Percentiles rank a stretch among this genome's conserved stretches.
Conservation (phyloP, 1,139 yeast genomes). For the Pichia kudriavzevii region DNA sequence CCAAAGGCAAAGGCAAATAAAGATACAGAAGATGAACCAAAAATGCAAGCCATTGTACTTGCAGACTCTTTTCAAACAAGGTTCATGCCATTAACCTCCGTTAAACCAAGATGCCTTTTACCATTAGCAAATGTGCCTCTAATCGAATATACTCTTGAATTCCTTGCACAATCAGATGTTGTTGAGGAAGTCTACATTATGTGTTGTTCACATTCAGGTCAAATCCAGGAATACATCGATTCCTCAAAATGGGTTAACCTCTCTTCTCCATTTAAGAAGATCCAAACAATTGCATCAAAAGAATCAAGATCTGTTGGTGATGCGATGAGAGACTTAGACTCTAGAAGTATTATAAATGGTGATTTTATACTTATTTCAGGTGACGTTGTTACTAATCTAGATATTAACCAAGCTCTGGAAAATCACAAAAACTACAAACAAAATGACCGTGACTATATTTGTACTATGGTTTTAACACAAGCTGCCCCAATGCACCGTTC, state of each 20-base stretch:
- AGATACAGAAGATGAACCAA: conserved; percentile 49
- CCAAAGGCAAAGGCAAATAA: conserved; percentile 19
- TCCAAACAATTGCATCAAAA: conserved; percentile 73
- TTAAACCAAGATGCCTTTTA: conserved; percentile 78
- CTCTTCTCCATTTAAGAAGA: conserved; percentile 69
- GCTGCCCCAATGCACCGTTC: conserved; percentile 86
- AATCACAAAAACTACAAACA: conserved; percentile 66
- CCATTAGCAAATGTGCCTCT: conserved; percentile 92
- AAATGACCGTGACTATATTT: conserved; percentile 79
- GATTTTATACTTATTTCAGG: conserved; percentile 90
- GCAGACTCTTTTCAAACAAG: conserved; percentile 90
- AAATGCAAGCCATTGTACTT: conserved; percentile 83
- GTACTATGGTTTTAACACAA: conserved; percentile 86
- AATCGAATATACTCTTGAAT: conserved; percentile 90
- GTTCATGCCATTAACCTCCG: conserved; percentile 84
- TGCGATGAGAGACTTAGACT: conserved; percentile 92
- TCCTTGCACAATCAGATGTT: conserved; percentile 74
- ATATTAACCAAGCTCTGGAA: conserved; percentile 63
- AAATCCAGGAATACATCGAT: conserved; percentile 74
- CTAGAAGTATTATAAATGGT: conserved; percentile 78
- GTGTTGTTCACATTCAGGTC: conserved; percentile 87
- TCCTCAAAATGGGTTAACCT: conserved; percentile 71
- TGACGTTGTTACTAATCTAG: conserved; percentile 88
- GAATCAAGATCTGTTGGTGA: conserved; percentile 93
- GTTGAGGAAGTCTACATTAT: conserved; percentile 84